Percentiles rank a stretch among this genome's conserved stretches.
phyloP scores from a whole-genome alignment of 495 filamentous ascomycete species.

The Xylaria intraflava region DNA sequence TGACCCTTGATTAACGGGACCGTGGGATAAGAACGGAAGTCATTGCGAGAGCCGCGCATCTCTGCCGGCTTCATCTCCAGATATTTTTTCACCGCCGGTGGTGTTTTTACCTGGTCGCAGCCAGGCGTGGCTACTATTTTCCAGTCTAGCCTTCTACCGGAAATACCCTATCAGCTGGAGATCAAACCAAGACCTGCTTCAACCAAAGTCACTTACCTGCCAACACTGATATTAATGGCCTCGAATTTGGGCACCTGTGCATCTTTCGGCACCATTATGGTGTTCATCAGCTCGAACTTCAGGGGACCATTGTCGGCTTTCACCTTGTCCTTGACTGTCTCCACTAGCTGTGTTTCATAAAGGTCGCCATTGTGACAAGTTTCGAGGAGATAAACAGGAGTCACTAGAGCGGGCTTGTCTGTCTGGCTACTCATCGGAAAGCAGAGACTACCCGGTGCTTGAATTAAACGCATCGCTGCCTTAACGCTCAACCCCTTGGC shows the following conservation, averaged over 20 bases:
- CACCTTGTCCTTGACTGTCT: not conserved
- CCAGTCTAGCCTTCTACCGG: constrained; percentile 33
- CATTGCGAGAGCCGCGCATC: constrained; percentile 11
- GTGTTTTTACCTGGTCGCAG: constrained; percentile 20
- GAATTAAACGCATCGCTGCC: constrained; percentile 21
- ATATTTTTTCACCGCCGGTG: constrained; percentile 9
- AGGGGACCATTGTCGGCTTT: not conserved
- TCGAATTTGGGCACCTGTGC: constrained; percentile 23
- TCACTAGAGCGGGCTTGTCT: constrained; percentile 10
- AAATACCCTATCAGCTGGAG: not conserved
- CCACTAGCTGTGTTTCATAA: constrained; percentile 13
- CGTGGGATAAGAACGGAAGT: constrained; percentile 18
- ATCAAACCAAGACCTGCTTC: not conserved
- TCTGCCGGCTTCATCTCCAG: constrained; percentile 8
- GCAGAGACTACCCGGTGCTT: constrained; percentile 13
- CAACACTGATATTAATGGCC: constrained; percentile 31
- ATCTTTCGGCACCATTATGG: constrained; percentile 10
- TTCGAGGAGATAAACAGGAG: constrained; percentile 19
- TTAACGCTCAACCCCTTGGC: not conserved
- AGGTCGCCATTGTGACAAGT: constrained; percentile 7
- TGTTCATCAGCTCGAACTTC: constrained; percentile 3
- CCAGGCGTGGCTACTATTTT: constrained; percentile 31
- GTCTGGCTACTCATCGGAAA: constrained; percentile 22
- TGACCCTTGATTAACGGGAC: not conserved
- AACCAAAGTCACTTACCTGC: constrained; percentile 27